These are phyloP conservation scores for Pichia cephalocereana DNA, from an alignment of 805 yeast species.

Conservation along the genomic window DNA sequence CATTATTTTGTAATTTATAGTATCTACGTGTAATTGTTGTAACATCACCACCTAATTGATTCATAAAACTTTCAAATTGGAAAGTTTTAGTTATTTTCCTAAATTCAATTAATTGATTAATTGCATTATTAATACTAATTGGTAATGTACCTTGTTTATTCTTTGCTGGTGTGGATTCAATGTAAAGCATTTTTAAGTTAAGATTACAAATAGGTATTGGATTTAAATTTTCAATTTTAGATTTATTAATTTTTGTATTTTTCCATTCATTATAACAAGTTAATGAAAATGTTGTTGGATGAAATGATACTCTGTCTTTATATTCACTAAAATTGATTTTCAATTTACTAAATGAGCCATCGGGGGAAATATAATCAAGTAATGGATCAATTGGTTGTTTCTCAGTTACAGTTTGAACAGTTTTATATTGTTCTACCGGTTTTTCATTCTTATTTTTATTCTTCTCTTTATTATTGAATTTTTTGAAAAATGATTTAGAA, in stretches of 20 bases:
- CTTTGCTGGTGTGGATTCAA: slow-evolving; percentile 46
- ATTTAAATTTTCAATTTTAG: slow-evolving; percentile 25
- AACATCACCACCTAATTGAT: slow-evolving; percentile 91
- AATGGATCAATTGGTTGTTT: slow-evolving; percentile 48
- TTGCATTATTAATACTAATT: slow-evolving; percentile 52
- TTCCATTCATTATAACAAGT: slow-evolving; percentile 83
- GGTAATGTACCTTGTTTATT: slow-evolving; percentile 53
- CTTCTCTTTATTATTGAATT: slow-evolving; percentile 17
- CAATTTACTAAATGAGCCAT: slow-evolving; percentile 84
- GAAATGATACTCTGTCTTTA: slow-evolving; percentile 47
- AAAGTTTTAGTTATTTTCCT: slow-evolving; percentile 17
- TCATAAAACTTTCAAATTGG: slow-evolving; percentile 56
- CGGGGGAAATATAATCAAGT: slow-evolving; percentile 60
- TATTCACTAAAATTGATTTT: slow-evolving; percentile 54
- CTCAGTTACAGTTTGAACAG: slow-evolving; percentile 44
- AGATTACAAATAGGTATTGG: slow-evolving; percentile 62
- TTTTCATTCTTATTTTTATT: slow-evolving; percentile 41
- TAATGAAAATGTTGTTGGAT: slow-evolving; percentile 40
- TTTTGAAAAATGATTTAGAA: slow-evolving; percentile 23
- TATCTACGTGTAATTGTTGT: slow-evolving; percentile 62
- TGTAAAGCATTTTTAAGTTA: slow-evolving; percentile 56
- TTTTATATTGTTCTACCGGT: slow-evolving; percentile 36
- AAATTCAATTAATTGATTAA: slow-evolving; percentile 31
- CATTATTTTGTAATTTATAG: slow-evolving; percentile 64
- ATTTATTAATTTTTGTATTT: slow-evolving; percentile 20